phyloP scores from a whole-genome alignment of 495 filamentous ascomycete species.

The Viridothelium virens region DNA sequence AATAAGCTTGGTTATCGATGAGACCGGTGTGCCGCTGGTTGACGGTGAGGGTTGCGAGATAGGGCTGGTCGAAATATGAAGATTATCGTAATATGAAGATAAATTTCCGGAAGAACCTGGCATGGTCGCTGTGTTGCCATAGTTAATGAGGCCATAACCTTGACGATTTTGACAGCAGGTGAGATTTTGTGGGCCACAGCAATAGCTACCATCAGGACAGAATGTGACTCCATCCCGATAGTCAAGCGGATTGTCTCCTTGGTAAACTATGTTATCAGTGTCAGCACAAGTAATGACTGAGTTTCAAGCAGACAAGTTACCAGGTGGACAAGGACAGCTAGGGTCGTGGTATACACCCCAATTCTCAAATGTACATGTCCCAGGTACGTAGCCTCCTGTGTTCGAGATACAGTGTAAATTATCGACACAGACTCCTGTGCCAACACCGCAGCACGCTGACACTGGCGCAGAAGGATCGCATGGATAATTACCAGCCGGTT shows the following conservation, averaged over 20 bases:
- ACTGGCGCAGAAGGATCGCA: background rate
- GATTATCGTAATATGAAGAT: background rate
- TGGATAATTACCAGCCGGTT: background rate
- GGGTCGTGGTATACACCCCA: background rate
- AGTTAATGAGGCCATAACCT: too few species aligned
- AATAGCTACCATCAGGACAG: too few species aligned
- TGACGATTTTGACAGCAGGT: too few species aligned
- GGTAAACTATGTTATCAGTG: background rate
- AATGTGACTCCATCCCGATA: too few species aligned
- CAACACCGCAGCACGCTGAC: background rate
- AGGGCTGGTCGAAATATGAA: background rate
- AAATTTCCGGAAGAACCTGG: background rate
- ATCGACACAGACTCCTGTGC: background rate
- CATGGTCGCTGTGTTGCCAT: too few species aligned
- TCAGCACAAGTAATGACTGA: background rate
- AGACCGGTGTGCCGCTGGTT: background rate
- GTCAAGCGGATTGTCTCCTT: too few species aligned
- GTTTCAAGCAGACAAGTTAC: background rate
- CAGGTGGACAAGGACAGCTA: background rate
- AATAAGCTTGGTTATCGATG: background rate
- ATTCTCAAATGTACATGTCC: background rate
- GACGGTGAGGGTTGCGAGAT: background rate
- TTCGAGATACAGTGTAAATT: background rate
- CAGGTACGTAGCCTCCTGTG: background rate
- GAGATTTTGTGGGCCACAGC: too few species aligned